Percentiles rank a stretch among this genome's conserved stretches.
Conservation (phyloP, 2,329 filamentous ascomycete species). For the Knufia petricola region DNA sequence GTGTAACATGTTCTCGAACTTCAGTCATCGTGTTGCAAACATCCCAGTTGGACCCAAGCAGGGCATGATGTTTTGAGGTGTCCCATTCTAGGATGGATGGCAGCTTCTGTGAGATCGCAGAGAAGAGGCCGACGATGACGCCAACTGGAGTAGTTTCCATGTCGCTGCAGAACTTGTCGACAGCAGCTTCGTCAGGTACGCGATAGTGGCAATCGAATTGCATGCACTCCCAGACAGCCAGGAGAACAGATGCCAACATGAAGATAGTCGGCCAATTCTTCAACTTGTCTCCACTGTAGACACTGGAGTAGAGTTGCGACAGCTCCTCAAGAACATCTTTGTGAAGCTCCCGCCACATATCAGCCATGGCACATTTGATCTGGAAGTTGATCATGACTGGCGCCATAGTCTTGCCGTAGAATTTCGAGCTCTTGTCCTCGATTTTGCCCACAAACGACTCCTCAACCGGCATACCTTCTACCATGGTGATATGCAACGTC, state of each 20-base stretch:
- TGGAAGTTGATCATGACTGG: conserved; percentile 99
- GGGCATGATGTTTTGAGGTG: conserved; percentile 76
- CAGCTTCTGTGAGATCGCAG: conserved; percentile 94
- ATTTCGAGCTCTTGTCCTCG: conserved; percentile 75
- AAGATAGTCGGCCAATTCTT: conserved; percentile 99
- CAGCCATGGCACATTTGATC: conserved; percentile 92
- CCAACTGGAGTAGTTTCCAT: conserved; percentile 96
- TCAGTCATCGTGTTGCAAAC: conserved; percentile 96
- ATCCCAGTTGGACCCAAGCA: conserved; percentile 81
- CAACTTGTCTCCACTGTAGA: conserved; percentile 92
- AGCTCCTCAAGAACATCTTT: conserved; percentile 94
- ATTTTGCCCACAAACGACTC: conserved; percentile 71
- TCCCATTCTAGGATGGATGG: conserved; percentile 92
- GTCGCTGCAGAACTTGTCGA: conserved; percentile 89
- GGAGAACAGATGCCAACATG: conserved; percentile 84
- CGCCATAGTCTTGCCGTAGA: conserved; percentile 78
- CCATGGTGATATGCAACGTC: conserved; percentile 87
- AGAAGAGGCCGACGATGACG: conserved; percentile 93
- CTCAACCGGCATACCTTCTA: conserved; percentile 79
- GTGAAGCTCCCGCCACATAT: conserved; percentile 96
- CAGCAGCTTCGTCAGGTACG: conserved; percentile 69
- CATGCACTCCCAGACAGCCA: conserved; percentile 97
- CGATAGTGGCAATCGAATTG: conserved; percentile 98
- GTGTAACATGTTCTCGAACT: conserved; percentile 81
- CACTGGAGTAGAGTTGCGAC: conserved; percentile 85